Evolutionary conservation across 805 yeast genomes (phyloP).

Genomic region (Starmerella geochares): DNA sequence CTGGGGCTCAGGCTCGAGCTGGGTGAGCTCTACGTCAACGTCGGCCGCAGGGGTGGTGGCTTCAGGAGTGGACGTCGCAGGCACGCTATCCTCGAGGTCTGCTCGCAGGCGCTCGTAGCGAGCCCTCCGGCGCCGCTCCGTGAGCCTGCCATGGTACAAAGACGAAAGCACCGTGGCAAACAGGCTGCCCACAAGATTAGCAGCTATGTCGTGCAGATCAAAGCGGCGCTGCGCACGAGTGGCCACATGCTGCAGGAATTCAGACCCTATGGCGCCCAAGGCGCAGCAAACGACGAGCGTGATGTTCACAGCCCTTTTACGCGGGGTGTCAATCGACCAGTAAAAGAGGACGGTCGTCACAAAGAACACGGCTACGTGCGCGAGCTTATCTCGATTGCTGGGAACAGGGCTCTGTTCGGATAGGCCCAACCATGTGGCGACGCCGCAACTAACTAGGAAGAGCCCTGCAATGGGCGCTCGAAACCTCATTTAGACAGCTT

Average conservation of each 20-base stretch:
- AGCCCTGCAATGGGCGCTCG: slow-evolving; percentile 22
- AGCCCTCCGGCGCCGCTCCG: slow-evolving; percentile 28
- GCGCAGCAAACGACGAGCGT: slow-evolving; percentile 31
- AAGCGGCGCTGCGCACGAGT: slow-evolving; percentile 30
- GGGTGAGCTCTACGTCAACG: slow-evolving; percentile 22
- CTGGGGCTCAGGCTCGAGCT: slow-evolving; percentile 24
- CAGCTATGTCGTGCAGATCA: slow-evolving; percentile 33
- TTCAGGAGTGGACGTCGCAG: background rate
- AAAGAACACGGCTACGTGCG: slow-evolving; percentile 34
- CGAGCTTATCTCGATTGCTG: slow-evolving; percentile 30
- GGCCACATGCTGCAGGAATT: slow-evolving; percentile 31
- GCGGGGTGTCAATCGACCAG: slow-evolving; percentile 36
- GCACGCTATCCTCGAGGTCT: slow-evolving; percentile 15
- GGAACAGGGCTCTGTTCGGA: slow-evolving; percentile 31
- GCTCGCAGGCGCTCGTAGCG: slow-evolving; percentile 28
- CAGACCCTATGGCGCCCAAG: slow-evolving; percentile 35
- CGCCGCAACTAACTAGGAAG: slow-evolving; percentile 19
- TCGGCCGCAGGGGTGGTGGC: slow-evolving; percentile 13
- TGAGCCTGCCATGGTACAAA: slow-evolving; percentile 32
- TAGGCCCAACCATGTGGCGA: slow-evolving; percentile 25
- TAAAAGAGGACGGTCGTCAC: slow-evolving; percentile 33
- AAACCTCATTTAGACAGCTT: slow-evolving; percentile 1
- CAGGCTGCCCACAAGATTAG: slow-evolving; percentile 32
- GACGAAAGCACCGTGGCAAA: slow-evolving; percentile 30
- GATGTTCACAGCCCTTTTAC: slow-evolving; percentile 32